A percentile compares a stretch with the other conserved stretches of the same genome.
Evolutionary conservation across 345 rosid genomes (phyloP).

Genomic region (Sisymbrium irio): DNA sequence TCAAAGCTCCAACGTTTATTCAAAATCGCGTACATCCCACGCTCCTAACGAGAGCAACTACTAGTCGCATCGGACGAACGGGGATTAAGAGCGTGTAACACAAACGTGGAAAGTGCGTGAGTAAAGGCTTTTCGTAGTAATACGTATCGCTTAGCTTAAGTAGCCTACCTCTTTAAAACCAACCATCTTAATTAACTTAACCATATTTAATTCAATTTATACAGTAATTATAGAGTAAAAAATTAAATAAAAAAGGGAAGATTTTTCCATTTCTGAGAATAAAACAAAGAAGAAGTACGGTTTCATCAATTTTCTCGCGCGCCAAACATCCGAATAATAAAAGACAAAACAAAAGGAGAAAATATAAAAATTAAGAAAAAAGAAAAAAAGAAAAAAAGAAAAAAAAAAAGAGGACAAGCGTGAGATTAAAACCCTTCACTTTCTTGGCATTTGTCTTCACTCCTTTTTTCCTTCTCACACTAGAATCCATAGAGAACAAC

Average conservation of each 20-base stretch:
- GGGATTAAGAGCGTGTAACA: neutral
- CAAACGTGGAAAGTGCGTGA: neutral
- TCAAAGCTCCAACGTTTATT: neutral
- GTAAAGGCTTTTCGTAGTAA: neutral
- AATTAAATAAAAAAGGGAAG: neutral
- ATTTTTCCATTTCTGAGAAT: slow-evolving; percentile 25
- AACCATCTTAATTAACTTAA: neutral
- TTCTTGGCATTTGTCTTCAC: slow-evolving; percentile 32
- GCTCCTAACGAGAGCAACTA: neutral
- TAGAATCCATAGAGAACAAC: slow-evolving; percentile 4
- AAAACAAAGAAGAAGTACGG: slow-evolving; percentile 36
- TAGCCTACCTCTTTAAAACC: neutral
- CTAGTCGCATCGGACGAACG: neutral
- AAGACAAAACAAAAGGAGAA: slow-evolving; percentile 6
- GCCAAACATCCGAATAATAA: slow-evolving; percentile 36
- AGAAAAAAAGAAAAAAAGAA: neutral
- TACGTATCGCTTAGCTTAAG: slow-evolving; percentile 7
- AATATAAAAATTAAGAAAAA: neutral
- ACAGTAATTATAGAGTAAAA: neutral
- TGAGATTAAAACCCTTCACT: slow-evolving; percentile 58
- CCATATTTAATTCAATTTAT: neutral
- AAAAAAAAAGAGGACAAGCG: slow-evolving; percentile 45
- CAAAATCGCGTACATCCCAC: neutral
- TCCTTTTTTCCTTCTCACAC: slow-evolving; percentile 9
- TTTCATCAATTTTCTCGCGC: slow-evolving; percentile 40